A percentile compares a stretch with the other conserved stretches of the same genome.
phyloP scores from a whole-genome alignment of 2,329 filamentous ascomycete species.

The Xylaria polymorpha region DNA sequence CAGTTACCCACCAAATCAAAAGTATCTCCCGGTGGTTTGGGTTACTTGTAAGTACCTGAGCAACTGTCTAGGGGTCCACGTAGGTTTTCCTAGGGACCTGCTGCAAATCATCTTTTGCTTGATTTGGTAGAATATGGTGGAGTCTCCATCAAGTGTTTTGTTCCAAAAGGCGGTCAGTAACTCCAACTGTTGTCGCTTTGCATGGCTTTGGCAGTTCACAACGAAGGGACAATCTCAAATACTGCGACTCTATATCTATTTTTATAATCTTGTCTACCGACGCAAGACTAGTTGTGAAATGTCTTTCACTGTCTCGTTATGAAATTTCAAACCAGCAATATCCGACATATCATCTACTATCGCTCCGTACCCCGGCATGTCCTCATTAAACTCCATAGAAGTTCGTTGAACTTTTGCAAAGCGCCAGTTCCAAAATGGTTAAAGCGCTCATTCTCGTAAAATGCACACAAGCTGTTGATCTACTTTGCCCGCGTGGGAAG shows the following conservation, averaged over 20 bases:
- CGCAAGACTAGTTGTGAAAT: conserved; percentile 25
- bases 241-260: conserved; percentile 41
- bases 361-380: conserved; percentile 32
- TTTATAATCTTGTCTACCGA: conserved; percentile 36
- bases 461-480: conserved; percentile 18
- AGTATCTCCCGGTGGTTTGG: no score
- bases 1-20: no score
- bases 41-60: no score
- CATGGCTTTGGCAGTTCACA: neutral
- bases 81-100: no score
- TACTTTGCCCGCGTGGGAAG: conserved; percentile 52
- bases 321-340: conserved; percentile 43
- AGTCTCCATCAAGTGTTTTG: neutral
- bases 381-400: conserved; percentile 45
- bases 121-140: no score
- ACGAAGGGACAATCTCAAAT: neutral
- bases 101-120: no score
- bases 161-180: conserved; percentile 3
- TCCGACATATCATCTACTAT: conserved; percentile 40
- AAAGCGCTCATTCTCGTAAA: conserved; percentile 29
- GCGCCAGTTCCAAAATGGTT: conserved; percentile 21
- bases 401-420: conserved; percentile 32
- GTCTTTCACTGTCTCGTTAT: conserved; percentile 32
- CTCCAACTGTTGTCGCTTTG: conserved; percentile 8
- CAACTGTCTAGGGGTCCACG: no score